Evolutionary conservation across 2,329 filamentous ascomycete species (phyloP).

Genomic region (Plectosphaerella plurivora): DNA sequence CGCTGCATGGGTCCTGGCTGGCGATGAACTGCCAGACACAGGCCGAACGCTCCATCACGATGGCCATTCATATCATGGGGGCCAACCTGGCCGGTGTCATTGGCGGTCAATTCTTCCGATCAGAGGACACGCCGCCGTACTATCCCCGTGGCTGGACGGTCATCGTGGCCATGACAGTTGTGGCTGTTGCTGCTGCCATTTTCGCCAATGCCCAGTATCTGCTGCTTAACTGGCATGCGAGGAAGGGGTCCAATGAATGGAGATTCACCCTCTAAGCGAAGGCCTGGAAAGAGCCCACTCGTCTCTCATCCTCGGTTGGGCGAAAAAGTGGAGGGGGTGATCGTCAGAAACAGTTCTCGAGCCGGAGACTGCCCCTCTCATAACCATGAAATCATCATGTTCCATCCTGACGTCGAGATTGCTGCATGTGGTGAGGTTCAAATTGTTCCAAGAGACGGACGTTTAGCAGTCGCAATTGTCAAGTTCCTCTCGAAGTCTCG

Average conservation of each 20-base stretch:
- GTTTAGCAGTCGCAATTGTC: too few relatives aligned
- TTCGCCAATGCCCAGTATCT: neutral
- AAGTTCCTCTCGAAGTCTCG: too few relatives aligned
- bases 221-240: neutral
- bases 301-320: too few relatives aligned
- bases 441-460: too few relatives aligned
- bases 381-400: too few relatives aligned
- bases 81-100: slow-evolving; percentile 23
- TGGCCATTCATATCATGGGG: slow-evolving; percentile 26
- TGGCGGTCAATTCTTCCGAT: slow-evolving; percentile 23
- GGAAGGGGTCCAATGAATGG: neutral
- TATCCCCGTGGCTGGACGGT: neutral
- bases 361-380: too few relatives aligned
- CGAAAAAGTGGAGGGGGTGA: too few relatives aligned
- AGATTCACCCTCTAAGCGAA: neutral
- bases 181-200: neutral
- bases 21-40: slow-evolving; percentile 19
- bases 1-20: slow-evolving; percentile 23
- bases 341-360: too few relatives aligned
- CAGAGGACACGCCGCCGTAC: slow-evolving; percentile 21
- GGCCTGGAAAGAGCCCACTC: too few relatives aligned
- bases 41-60: slow-evolving; percentile 23
- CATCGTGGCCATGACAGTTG: neutral
- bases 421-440: too few relatives aligned
- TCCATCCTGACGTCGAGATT: too few relatives aligned